Evolutionary conservation across 768 basidiomycete species (phyloP).

Genomic region (Hericium coralloides): DNA sequence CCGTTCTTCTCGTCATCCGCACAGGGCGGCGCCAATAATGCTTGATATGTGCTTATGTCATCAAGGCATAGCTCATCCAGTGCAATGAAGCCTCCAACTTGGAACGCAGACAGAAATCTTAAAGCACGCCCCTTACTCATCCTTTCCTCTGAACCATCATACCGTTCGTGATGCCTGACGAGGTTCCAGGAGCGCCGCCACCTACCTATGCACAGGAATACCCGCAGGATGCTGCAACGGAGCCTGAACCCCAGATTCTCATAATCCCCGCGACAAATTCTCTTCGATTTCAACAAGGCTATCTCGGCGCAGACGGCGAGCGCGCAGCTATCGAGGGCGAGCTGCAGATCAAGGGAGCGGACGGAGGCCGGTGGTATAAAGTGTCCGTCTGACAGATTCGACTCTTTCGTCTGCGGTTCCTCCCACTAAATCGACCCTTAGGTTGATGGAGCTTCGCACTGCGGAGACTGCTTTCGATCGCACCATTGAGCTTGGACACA

Average conservation of each 20-base stretch:
- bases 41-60: not conserved
- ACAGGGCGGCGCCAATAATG: not conserved
- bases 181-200: not conserved
- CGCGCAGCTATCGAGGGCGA: slow-evolving; percentile 81
- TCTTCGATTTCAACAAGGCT: slow-evolving; percentile 79
- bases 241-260: slow-evolving; percentile 49
- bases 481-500: slow-evolving; percentile 57
- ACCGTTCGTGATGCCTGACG: slow-evolving; percentile 5
- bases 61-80: no score
- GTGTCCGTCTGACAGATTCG: slow-evolving; percentile 45
- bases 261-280: slow-evolving; percentile 64
- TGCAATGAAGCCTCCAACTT: no score
- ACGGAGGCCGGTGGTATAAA: slow-evolving; percentile 50
- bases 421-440: slow-evolving; percentile 21
- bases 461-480: slow-evolving; percentile 53
- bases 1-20: no score
- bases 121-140: not conserved
- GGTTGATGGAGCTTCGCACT: slow-evolving; percentile 58
- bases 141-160: not conserved
- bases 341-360: slow-evolving; percentile 70
- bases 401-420: not conserved
- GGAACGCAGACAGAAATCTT: no score
- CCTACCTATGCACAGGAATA: slow-evolving; percentile 11
- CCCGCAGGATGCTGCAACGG: not conserved
- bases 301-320: slow-evolving; percentile 76